Evolutionary conservation across 768 basidiomycete genomes (phyloP).

Genomic region (Rhodosporidiobolus odoratus): DNA sequence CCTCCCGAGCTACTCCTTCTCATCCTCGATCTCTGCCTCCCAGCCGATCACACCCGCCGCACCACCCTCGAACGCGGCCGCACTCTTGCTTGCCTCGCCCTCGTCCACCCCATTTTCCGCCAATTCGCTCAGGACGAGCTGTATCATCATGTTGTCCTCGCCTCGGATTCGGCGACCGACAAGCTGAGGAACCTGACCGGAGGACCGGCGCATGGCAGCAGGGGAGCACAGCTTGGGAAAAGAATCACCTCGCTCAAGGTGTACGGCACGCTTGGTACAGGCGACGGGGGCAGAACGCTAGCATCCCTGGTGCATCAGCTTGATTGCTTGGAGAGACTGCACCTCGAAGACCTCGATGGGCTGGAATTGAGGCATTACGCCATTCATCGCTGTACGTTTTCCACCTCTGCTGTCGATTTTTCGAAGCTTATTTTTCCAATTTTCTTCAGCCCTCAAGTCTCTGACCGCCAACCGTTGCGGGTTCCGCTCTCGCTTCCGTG

Average conservation of each 20-base stretch:
- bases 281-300: conserved; percentile 15
- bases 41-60: not conserved
- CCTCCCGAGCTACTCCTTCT: conserved; percentile 24
- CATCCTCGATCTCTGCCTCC: conserved; percentile 25
- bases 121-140: conserved; percentile 14
- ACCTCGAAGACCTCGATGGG: conserved; percentile 25
- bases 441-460: not conserved
- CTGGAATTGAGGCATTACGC: conserved; percentile 22
- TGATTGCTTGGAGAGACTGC: not conserved
- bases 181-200: not conserved
- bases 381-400: conserved; percentile 1
- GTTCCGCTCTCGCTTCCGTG: conserved; percentile 26
- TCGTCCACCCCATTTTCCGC: conserved; percentile 21
- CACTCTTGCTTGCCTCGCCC: conserved; percentile 13
- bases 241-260: conserved; percentile 4
- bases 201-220: not conserved
- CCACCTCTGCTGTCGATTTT: not conserved
- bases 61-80: not conserved
- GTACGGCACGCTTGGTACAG: not conserved
- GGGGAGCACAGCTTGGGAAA: not conserved
- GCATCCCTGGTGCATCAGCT: conserved; percentile 13
- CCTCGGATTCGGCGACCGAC: not conserved
- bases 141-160: conserved; percentile 9
- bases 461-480: conserved; percentile 14
- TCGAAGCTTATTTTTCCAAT: not conserved